A percentile compares a stretch with the other conserved stretches of the same genome.
Conservation (phyloP, 164 flowering plant species). For the Berberis vulgaris region DNA sequence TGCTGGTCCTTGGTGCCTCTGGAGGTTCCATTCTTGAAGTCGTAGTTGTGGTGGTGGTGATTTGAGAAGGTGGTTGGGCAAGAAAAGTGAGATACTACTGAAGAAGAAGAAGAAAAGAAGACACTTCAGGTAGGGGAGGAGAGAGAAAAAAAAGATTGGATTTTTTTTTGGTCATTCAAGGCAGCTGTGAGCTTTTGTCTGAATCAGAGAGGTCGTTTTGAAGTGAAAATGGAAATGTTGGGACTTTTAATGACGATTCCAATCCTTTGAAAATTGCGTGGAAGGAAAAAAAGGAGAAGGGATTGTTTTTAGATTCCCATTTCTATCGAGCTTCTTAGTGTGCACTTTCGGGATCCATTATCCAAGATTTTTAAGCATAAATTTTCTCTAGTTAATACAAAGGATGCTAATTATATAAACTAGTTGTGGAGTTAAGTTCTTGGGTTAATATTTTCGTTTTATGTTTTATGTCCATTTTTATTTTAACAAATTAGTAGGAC, state of each 20-base stretch:
- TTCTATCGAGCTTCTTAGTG: too few relatives aligned
- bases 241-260: too few relatives aligned
- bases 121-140: neutral
- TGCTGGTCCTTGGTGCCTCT: constrained; percentile 5
- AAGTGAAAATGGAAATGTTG: too few relatives aligned
- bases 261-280: neutral
- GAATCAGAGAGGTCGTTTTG: neutral
- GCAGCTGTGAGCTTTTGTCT: constrained; percentile 6
- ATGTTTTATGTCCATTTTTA: too few relatives aligned
- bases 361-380: too few relatives aligned
- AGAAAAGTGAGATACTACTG: neutral
- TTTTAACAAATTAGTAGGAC: too few relatives aligned
- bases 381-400: too few relatives aligned
- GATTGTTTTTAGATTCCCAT: too few relatives aligned
- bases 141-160: neutral
- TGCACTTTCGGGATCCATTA: too few relatives aligned
- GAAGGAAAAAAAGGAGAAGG: neutral
- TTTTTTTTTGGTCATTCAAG: constrained; percentile 3
- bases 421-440: too few relatives aligned
- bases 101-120: neutral
- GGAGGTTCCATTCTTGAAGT: constrained; percentile 24
- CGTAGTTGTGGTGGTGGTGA: neutral
- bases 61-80: neutral
- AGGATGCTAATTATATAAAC: too few relatives aligned
- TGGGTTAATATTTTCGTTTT: too few relatives aligned